Conservation (phyloP, 495 filamentous ascomycete species). For the Chaetomium tenue region DNA sequence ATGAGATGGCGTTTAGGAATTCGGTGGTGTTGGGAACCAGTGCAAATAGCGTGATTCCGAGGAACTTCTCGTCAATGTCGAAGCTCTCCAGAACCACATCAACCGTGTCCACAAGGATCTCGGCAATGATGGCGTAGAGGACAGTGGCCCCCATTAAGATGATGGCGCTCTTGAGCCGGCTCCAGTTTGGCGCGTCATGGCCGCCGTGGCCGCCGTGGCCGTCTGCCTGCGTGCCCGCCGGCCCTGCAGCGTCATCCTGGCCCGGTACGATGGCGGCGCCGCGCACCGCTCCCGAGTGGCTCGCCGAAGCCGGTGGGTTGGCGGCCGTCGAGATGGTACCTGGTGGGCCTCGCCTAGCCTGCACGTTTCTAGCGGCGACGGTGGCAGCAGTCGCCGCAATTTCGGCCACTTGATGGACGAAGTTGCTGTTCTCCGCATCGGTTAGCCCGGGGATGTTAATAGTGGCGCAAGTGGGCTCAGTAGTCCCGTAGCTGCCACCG, state of each 20-base stretch:
- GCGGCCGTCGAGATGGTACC: conserved; percentile 25
- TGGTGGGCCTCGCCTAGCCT: conserved; percentile 30
- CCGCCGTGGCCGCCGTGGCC: conserved; percentile 82
- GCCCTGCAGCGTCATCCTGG: conserved; percentile 40
- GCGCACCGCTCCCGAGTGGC: conserved; percentile 39
- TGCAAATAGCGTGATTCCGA: conserved; percentile 95
- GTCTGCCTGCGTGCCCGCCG: conserved; percentile 39
- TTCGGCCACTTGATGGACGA: conserved; percentile 82
- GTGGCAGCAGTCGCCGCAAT: conserved; percentile 89
- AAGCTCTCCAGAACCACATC: conserved; percentile 88
- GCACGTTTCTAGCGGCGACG: conserved; percentile 76
- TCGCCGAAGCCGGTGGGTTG: conserved; percentile 29
- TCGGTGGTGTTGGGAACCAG: conserved; percentile 98
- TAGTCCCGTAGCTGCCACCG: conserved; percentile 41
- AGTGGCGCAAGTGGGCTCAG: conserved; percentile 38
- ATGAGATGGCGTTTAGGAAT: conserved; percentile 98
- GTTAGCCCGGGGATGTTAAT: conserved; percentile 66
- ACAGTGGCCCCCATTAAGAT: conserved; percentile 88
- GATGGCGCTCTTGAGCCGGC: conserved; percentile 80
- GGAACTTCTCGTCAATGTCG: conserved; percentile 94
- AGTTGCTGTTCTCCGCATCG: conserved; percentile 71
- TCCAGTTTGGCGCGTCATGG: conserved; percentile 98
- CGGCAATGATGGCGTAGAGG: conserved; percentile 91
- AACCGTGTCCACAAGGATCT: conserved; percentile 94
- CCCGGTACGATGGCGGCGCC: conserved; percentile 41